Evolutionary conservation across 768 basidiomycete species (phyloP).

Genomic region (Tylopilus rubrobrunneus): DNA sequence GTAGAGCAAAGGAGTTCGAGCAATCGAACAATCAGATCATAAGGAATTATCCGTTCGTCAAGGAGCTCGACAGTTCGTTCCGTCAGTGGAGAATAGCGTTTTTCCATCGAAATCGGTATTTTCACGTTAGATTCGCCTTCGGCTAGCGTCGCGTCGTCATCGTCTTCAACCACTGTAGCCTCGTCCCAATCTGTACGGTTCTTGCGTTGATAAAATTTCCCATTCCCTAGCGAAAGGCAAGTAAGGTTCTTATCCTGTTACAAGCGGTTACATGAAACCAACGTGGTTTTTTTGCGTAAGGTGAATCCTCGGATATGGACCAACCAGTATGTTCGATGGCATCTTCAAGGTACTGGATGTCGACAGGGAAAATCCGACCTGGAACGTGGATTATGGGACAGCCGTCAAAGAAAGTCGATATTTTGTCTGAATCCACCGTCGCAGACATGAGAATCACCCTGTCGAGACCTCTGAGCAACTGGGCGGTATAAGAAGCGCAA

Average conservation of each 20-base stretch:
- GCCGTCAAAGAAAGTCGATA: slow-evolving; percentile 84
- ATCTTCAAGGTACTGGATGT: slow-evolving; percentile 83
- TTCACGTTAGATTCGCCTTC: slow-evolving; percentile 16
- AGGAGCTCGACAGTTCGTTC: slow-evolving; percentile 76
- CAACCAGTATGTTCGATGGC: slow-evolving; percentile 79
- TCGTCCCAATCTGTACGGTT: slow-evolving; percentile 75
- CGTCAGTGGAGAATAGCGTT: slow-evolving; percentile 76
- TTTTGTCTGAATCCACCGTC: slow-evolving; percentile 87
- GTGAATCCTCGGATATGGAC: slow-evolving; percentile 75
- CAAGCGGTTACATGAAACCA: slow-evolving; percentile 24
- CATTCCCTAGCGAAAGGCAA: slow-evolving; percentile 41
- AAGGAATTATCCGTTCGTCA: slow-evolving; percentile 86
- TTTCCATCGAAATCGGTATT: slow-evolving; percentile 54
- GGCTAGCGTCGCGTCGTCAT: slow-evolving; percentile 53
- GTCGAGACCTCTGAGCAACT: slow-evolving; percentile 4
- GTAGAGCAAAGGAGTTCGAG: slow-evolving; percentile 82
- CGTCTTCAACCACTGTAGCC: slow-evolving; percentile 55
- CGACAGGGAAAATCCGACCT: slow-evolving; percentile 93
- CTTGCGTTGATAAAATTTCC: slow-evolving; percentile 63
- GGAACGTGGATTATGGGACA: slow-evolving; percentile 85
- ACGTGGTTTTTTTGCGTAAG: slow-evolving; percentile 75
- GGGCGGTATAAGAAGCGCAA: neutral
- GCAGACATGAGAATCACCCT: slow-evolving; percentile 97
- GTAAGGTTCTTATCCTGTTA: neutral
- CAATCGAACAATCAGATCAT: slow-evolving; percentile 81